Evolutionary conservation across 2,329 filamentous ascomycete genomes (phyloP).

Genomic region (Scedosporium dehoogii): DNA sequence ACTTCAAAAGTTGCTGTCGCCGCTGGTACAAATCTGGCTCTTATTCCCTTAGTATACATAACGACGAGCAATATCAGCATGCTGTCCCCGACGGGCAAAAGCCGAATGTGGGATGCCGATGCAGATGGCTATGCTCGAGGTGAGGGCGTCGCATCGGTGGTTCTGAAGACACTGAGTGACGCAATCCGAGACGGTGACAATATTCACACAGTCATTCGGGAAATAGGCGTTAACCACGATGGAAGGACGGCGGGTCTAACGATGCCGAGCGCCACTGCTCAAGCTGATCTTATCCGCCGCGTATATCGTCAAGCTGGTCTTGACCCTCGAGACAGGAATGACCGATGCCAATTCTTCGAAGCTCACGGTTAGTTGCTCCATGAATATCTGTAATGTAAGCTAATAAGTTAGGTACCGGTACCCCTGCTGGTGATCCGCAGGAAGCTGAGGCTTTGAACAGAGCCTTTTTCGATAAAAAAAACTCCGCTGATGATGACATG

Average conservation of each 20-base stretch:
- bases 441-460: slow-evolving; percentile 14
- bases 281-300: slow-evolving; percentile 25
- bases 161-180: slow-evolving; percentile 33
- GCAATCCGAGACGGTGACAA: slow-evolving; percentile 26
- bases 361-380: slow-evolving; percentile 24
- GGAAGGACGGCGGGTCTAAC: slow-evolving; percentile 12
- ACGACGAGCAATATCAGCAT: slow-evolving; percentile 18
- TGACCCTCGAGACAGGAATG: slow-evolving; percentile 16
- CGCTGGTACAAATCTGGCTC: slow-evolving; percentile 14
- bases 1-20: slow-evolving; percentile 16
- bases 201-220: slow-evolving; percentile 17
- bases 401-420: slow-evolving; percentile 21
- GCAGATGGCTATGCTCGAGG: slow-evolving; percentile 43
- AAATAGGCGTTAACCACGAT: slow-evolving; percentile 15
- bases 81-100: slow-evolving; percentile 24
- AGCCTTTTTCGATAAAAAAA: neutral
- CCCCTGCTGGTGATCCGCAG: slow-evolving; percentile 16
- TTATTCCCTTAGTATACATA: slow-evolving; percentile 7
- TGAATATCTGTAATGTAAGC: slow-evolving; percentile 2
- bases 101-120: slow-evolving; percentile 28
- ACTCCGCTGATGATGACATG: neutral
- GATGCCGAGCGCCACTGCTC: slow-evolving; percentile 19
- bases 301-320: slow-evolving; percentile 28
- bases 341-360: slow-evolving; percentile 32
- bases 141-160: slow-evolving; percentile 36